phyloP scores from a whole-genome alignment of 2,329 filamentous ascomycete genomes.

The Epichloe sibirici region DNA sequence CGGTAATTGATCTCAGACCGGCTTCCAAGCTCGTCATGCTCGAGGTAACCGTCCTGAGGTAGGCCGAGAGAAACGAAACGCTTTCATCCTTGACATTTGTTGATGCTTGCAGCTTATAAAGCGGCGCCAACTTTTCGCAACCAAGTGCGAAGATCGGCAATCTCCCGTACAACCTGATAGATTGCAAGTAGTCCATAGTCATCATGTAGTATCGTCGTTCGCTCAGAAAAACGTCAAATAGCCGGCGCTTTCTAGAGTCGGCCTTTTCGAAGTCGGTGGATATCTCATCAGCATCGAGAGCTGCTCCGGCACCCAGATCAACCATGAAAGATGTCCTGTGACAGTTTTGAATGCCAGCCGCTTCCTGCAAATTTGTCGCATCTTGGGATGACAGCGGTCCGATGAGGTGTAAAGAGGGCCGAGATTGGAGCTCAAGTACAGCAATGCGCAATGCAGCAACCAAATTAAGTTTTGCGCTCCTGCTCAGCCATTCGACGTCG shows the following conservation, averaged over 20 bases:
- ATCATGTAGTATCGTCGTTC: slow-evolving; percentile 60
- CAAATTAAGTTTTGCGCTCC: slow-evolving; percentile 66
- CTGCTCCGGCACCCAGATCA: slow-evolving; percentile 33
- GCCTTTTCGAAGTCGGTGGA: slow-evolving; percentile 49
- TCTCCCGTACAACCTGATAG: slow-evolving; percentile 31
- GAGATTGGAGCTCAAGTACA: slow-evolving; percentile 72
- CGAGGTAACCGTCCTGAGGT: slow-evolving; percentile 32
- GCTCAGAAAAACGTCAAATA: slow-evolving; percentile 58
- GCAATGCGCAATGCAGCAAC: slow-evolving; percentile 69
- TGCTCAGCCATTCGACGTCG: slow-evolving; percentile 77
- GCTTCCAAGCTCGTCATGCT: slow-evolving; percentile 37
- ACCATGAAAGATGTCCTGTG: slow-evolving; percentile 45
- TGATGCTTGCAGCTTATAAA: slow-evolving; percentile 18
- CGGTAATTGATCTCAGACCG: slow-evolving; percentile 38
- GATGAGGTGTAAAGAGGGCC: slow-evolving; percentile 59
- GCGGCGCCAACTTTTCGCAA: slow-evolving; percentile 16
- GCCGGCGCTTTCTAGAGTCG: slow-evolving; percentile 50
- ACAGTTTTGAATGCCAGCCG: slow-evolving; percentile 51
- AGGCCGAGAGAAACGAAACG: slow-evolving; percentile 34
- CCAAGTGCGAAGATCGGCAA: slow-evolving; percentile 22
- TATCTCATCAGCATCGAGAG: slow-evolving; percentile 41
- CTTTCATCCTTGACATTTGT: slow-evolving; percentile 23
- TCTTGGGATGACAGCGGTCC: slow-evolving; percentile 67
- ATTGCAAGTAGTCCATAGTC: slow-evolving; percentile 43
- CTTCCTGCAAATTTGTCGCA: slow-evolving; percentile 61